Evolutionary conservation across 495 filamentous ascomycete species (phyloP).

Genomic region (Neurospora sublineolata): DNA sequence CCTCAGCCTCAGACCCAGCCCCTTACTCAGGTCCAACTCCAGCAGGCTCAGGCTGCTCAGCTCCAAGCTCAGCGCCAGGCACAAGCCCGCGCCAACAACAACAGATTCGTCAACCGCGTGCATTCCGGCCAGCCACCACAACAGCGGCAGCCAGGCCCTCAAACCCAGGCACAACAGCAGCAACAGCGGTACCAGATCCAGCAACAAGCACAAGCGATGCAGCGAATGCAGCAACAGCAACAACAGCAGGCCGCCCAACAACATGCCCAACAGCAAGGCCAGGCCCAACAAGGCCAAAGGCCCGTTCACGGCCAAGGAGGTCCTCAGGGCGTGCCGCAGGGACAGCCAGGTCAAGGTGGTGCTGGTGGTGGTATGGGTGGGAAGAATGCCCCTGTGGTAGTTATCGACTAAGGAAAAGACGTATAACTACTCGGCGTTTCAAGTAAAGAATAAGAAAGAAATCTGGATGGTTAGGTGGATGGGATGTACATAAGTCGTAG

Average conservation of each 20-base stretch:
- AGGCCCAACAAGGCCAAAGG: neutral
- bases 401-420: neutral
- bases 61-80: neutral
- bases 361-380: neutral
- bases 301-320: conserved; percentile 1
- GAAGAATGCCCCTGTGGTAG: neutral
- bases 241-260: conserved; percentile 14
- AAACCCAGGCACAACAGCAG: conserved; percentile 3
- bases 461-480: neutral
- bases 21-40: conserved; percentile 1
- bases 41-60: neutral
- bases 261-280: neutral
- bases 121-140: conserved; percentile 4
- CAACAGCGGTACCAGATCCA: conserved; percentile 6
- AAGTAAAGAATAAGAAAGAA: neutral
- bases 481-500: neutral
- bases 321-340: neutral
- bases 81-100: conserved; percentile 3
- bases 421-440: neutral
- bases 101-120: neutral
- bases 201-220: neutral
- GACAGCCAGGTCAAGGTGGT: neutral
- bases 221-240: conserved; percentile 9
- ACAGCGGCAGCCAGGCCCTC: conserved; percentile 4
- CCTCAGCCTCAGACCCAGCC: neutral